phyloP scores from a whole-genome alignment of 495 filamentous ascomycete species.

The Talaromyces adpressus region DNA sequence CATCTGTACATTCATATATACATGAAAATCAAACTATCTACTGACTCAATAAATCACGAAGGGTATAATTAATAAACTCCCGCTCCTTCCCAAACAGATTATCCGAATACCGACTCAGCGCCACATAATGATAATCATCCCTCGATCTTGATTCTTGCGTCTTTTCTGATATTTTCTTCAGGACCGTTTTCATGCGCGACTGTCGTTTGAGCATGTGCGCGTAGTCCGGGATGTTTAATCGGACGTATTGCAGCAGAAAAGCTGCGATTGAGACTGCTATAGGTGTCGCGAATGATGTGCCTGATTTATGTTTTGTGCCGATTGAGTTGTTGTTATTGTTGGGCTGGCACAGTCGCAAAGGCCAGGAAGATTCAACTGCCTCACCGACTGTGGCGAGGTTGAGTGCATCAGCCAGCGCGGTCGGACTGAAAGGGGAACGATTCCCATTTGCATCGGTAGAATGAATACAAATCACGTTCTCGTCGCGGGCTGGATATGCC shows the following conservation, averaged over 20 bases:
- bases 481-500: slow-evolving; percentile 12
- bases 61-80: slow-evolving; percentile 1
- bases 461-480: slow-evolving; percentile 12
- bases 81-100: background rate
- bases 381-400: slow-evolving; percentile 13
- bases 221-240: background rate
- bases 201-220: background rate
- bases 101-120: background rate
- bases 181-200: background rate
- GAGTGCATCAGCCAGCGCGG: background rate
- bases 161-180: background rate
- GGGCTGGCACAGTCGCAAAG: background rate
- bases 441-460: slow-evolving; percentile 13
- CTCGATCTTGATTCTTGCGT: background rate
- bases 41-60: slow-evolving; percentile 1
- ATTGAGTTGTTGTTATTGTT: background rate
- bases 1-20: background rate
- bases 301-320: slow-evolving; percentile 4
- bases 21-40: background rate
- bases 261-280: slow-evolving; percentile 14
- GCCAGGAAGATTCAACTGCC: slow-evolving; percentile 10
- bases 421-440: slow-evolving; percentile 1
- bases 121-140: background rate
- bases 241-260: slow-evolving; percentile 11
- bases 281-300: slow-evolving; percentile 12